Evolutionary conservation across 805 yeast species (phyloP).

Genomic region (Kodamaea kakaduensis): DNA sequence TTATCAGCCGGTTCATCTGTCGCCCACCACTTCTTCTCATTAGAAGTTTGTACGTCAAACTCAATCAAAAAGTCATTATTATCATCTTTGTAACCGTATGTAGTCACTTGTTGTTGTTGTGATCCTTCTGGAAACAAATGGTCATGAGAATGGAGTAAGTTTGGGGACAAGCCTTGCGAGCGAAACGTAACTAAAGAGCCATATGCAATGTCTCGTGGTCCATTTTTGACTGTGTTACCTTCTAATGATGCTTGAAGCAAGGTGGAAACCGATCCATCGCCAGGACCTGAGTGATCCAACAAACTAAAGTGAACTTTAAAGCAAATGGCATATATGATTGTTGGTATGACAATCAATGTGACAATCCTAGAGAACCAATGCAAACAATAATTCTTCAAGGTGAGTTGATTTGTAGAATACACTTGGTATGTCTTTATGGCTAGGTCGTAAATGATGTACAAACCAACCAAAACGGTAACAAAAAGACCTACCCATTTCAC

Average conservation of each 20-base stretch:
- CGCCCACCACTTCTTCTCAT: slow-evolving; percentile 23
- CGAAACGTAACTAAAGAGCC: slow-evolving; percentile 64
- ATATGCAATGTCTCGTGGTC: slow-evolving; percentile 62
- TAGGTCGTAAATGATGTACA: slow-evolving; percentile 54
- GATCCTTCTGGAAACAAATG: slow-evolving; percentile 90
- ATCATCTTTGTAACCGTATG: slow-evolving; percentile 90
- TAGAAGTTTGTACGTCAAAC: slow-evolving; percentile 47
- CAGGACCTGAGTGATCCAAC: slow-evolving; percentile 80
- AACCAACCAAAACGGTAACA: slow-evolving; percentile 56
- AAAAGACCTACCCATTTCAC: slow-evolving; percentile 85
- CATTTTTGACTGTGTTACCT: slow-evolving; percentile 59
- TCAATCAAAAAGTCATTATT: slow-evolving; percentile 95
- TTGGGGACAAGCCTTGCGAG: slow-evolving; percentile 68
- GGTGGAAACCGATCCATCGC: slow-evolving; percentile 88
- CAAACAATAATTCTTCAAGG: slow-evolving; percentile 31
- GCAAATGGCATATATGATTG: slow-evolving; percentile 59
- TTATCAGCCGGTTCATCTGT: slow-evolving; percentile 21
- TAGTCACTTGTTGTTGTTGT: slow-evolving; percentile 89
- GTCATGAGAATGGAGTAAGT: slow-evolving; percentile 81
- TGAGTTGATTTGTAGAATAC: slow-evolving; percentile 13
- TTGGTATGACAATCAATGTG: slow-evolving; percentile 68
- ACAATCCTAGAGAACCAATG: slow-evolving; percentile 75
- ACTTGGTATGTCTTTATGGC: slow-evolving; percentile 40
- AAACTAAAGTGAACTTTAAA: slow-evolving; percentile 80
- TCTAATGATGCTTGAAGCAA: slow-evolving; percentile 83